Conservation (phyloP, 2,329 filamentous ascomycete species). For the Xenoacremonium recifei region DNA sequence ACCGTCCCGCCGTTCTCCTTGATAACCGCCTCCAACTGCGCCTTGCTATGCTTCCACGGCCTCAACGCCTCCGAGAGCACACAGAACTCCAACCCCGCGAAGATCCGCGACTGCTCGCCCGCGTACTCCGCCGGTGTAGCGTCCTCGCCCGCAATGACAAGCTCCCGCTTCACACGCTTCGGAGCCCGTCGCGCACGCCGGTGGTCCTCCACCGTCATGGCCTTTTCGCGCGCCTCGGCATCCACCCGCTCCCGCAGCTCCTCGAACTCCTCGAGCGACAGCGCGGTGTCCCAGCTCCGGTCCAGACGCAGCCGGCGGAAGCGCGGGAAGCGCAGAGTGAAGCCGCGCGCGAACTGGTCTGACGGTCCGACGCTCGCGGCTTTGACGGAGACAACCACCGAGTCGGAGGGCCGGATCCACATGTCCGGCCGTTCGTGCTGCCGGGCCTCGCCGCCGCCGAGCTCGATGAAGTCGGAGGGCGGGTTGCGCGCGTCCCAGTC, state of each 20-base stretch:
- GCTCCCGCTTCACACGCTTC: slow-evolving; percentile 66
- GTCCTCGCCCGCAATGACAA: slow-evolving; percentile 70
- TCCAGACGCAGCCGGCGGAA: slow-evolving; percentile 82
- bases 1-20: slow-evolving; percentile 81
- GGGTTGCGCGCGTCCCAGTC: slow-evolving; percentile 79
- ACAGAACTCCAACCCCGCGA: slow-evolving; percentile 76
- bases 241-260: slow-evolving; percentile 68
- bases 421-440: slow-evolving; percentile 82
- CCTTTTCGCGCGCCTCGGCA: slow-evolving; percentile 68
- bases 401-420: slow-evolving; percentile 90
- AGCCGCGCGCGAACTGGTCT: slow-evolving; percentile 72
- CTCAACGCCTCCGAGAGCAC: slow-evolving; percentile 73
- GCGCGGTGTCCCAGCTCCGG: slow-evolving; percentile 76
- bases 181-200: slow-evolving; percentile 50
- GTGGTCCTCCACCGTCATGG: slow-evolving; percentile 76
- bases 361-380: slow-evolving; percentile 75
- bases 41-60: slow-evolving; percentile 72
- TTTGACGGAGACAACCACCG: slow-evolving; percentile 84
- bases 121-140: slow-evolving; percentile 42
- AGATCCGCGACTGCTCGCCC: slow-evolving; percentile 62
- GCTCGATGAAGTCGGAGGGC: slow-evolving; percentile 74
- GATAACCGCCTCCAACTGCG: slow-evolving; percentile 75
- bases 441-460: slow-evolving; percentile 69
- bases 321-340: slow-evolving; percentile 86
- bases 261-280: slow-evolving; percentile 76